phyloP scores from a whole-genome alignment of 257 asterid genomes.

The Solanum arcanum region DNA sequence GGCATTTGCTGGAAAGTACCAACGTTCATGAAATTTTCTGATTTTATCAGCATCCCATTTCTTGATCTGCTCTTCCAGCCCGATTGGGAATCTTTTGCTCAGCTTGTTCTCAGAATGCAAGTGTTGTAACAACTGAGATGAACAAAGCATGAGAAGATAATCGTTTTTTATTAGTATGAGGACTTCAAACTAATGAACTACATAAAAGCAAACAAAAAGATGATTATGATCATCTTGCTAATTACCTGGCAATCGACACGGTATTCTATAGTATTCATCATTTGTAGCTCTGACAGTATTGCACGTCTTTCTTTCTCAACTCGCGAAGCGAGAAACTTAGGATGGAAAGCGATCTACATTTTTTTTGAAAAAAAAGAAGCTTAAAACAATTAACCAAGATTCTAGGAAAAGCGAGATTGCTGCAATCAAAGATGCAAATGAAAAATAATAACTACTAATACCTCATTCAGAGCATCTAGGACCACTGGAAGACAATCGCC shows the following conservation, averaged over 20 bases:
- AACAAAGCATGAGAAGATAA: slow-evolving; percentile 14
- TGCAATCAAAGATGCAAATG: not conserved
- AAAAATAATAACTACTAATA: slow-evolving; percentile 8
- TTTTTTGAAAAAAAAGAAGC: not conserved
- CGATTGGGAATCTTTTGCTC: slow-evolving; percentile 94
- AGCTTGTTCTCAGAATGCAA: slow-evolving; percentile 97
- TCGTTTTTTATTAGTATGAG: not conserved
- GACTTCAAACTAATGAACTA: not conserved
- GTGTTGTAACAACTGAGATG: slow-evolving; percentile 74
- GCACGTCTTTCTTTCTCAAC: slow-evolving; percentile 98
- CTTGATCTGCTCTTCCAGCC: slow-evolving; percentile 95
- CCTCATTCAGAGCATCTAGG: slow-evolving; percentile 97
- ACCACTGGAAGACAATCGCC: slow-evolving; percentile 90
- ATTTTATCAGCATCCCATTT: slow-evolving; percentile 99
- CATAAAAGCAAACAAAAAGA: not conserved
- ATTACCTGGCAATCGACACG: slow-evolving; percentile 99
- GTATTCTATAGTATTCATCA: slow-evolving; percentile 99
- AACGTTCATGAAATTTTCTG: slow-evolving; percentile 90
- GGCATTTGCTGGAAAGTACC: slow-evolving; percentile 99
- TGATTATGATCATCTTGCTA: slow-evolving; percentile 4
- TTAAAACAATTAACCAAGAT: not conserved
- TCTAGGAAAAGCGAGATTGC: not conserved
- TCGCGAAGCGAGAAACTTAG: slow-evolving; percentile 85
- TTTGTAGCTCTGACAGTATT: slow-evolving; percentile 86
- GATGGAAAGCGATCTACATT: slow-evolving; percentile 83